phyloP scores from a whole-genome alignment of 2,329 filamentous ascomycete genomes.

The Chrysoporthe austroafricana region DNA sequence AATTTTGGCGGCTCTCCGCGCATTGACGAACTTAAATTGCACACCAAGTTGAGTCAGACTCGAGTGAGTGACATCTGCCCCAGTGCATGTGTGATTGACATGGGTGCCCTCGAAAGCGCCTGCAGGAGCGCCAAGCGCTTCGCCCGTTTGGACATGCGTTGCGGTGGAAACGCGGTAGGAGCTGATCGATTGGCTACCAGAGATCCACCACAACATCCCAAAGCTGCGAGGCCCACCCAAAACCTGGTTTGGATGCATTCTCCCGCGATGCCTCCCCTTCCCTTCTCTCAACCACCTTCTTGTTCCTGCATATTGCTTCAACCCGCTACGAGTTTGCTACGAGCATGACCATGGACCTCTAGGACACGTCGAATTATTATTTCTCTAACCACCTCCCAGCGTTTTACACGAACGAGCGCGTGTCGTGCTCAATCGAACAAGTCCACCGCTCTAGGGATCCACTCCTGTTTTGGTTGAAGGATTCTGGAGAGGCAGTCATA shows the following conservation, averaged over 20 bases:
- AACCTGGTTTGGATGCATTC: conserved; percentile 25
- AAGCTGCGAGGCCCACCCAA: conserved; percentile 24
- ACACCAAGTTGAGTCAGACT: conserved; percentile 8
- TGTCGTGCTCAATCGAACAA: not conserved
- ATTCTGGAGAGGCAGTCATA: conserved; percentile 11
- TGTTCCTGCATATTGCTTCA: conserved; percentile 10
- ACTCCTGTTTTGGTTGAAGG: conserved; percentile 26
- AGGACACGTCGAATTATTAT: conserved; percentile 26
- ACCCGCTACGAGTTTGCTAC: conserved; percentile 18
- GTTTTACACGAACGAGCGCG: conserved; percentile 14
- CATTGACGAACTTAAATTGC: conserved; percentile 10
- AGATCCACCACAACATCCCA: conserved; percentile 22
- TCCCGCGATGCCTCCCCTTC: conserved; percentile 22
- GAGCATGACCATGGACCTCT: conserved; percentile 26
- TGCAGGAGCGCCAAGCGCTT: not conserved
- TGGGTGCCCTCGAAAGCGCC: conserved; percentile 4
- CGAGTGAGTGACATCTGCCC: not conserved
- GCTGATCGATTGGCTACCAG: conserved; percentile 16
- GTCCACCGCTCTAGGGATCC: conserved; percentile 16
- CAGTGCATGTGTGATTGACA: not conserved
- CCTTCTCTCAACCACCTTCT: conserved; percentile 10
- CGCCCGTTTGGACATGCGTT: conserved; percentile 21
- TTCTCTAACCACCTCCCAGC: conserved; percentile 19
- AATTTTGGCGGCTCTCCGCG: not conserved
- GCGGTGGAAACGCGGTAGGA: conserved; percentile 27